Base-by-base conservation (phyloP, 2,329 filamentous ascomycete species). In the Stenocarpella maydis region DNA sequence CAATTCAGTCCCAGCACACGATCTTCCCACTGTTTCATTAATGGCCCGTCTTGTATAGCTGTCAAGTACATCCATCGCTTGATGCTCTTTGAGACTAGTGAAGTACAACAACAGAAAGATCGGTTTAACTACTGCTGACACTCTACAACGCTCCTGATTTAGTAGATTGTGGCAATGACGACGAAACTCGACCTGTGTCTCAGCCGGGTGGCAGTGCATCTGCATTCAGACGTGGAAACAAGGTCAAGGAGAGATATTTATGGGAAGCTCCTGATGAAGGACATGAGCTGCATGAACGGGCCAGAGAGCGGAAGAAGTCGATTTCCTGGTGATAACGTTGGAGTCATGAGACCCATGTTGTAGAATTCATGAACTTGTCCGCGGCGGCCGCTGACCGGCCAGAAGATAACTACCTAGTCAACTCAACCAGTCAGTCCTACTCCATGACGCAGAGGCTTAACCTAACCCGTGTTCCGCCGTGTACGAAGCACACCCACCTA, bases 241-340 rank as follows among this genome's bases (percentile, higher is more conserved):
- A 60, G 6, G 9, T 28, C 24, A 60, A 60, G 10, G 37, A 15
- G 7, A 31, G n/a, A 5, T 45, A 28, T 41, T 45, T 41, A 8
- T 43, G 37, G 39, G 54, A 60, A 60, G 37, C 8, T 3, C 54
- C 54, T 4, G 54, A 60, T 7, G 37, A 60, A 12, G 54, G 19
- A 15, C 43, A 43, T 24, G 54, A 60, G 17, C 4, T 60, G 24
- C 15, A 31, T 31, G 54, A 60, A 24, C 39, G 17, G 21, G 37
- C 54, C 10, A 60, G 39, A 28, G 54, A 45, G 17, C 54, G 54
- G n/a, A 45, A 60, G 39, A 60, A 60, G 55, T 39, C 55, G 1
- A 60, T 60, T 21, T 60, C 54, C 17, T 43, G 39, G 39, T 45
- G 39, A 60, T 31, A 1, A 5, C n/a, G n/a, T n/a, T n/a, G n/a